phyloP scores from a whole-genome alignment of 73 alveolate species.

The Symbiodinium natans region DNA sequence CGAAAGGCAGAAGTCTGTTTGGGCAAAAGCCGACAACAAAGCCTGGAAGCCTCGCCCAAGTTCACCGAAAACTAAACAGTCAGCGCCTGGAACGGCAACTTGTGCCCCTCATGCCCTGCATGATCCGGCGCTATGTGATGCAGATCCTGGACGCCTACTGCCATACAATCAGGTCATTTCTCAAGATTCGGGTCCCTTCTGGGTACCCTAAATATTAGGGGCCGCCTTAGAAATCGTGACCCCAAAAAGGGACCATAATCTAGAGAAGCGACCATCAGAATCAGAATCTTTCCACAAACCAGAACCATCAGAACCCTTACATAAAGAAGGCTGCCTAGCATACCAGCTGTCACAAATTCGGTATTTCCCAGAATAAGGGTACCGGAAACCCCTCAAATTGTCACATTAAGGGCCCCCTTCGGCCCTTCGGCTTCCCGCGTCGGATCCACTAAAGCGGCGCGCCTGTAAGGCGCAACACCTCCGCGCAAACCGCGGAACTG shows the following conservation, averaged over 20 bases:
- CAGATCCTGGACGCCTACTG: not conserved
- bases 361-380: not conserved
- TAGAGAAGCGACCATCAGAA: too few species aligned
- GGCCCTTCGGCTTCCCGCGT: too few species aligned
- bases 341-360: not conserved
- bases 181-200: too few species aligned
- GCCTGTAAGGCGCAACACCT: not conserved
- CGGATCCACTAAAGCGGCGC: not conserved
- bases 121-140: not conserved
- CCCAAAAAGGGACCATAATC: too few species aligned
- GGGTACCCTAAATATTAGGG: too few species aligned
- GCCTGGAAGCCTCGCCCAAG: not conserved
- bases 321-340: not conserved
- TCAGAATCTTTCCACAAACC: too few species aligned
- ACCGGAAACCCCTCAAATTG: not conserved
- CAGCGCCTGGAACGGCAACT: not conserved
- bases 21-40: not conserved
- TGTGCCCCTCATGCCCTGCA: not conserved
- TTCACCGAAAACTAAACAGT: not conserved
- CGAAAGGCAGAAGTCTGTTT: not conserved
- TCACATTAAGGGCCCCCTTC: not conserved
- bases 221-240: too few species aligned
- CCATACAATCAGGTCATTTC: too few species aligned
- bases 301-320: not conserved
- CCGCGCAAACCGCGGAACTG: not conserved